Base-by-base conservation (phyloP, 345 rosid genomes). In the Mercurialis annua region DNA sequence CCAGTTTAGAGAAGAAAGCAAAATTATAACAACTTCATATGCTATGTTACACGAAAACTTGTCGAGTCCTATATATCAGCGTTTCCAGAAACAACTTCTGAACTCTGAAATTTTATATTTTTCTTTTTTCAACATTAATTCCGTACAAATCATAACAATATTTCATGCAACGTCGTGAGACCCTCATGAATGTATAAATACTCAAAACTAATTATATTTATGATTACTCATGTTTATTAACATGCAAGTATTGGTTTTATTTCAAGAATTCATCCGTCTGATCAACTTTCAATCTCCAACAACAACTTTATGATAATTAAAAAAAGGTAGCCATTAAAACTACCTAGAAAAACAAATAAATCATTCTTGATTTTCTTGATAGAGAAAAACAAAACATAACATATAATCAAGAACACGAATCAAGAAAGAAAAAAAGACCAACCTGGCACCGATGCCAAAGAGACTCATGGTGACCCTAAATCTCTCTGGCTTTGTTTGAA, bases 371-470 rank as follows among this genome's bases (percentile, higher is more conserved):
- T n/a, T n/a, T n/a, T n/a, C n/a, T n/a, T n/a, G n/a, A n/a, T n/a
- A n/a, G n/a, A n/a, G n/a, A n/a, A n/a, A 52, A 52, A 24, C 4
- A 40, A 40, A 40, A 40, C 44, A 40, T 7, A 24, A 26, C 15
- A 4, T 5, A 54, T n/a, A 11, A 47, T 18, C n/a, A 5, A n/a
- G 2, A 53, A 43, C 30, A 55, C 8, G 20, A 27, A 27, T 9
- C 3, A 23, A 40, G 23, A 11, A n/a, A 66, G 23, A 34, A 2
- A 44, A 23, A 16, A 44, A 38, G 17, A 33, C 6, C 3, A 44
- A 77, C 84, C 84, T 84, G 84, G 70, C 75, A 59, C 84, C 85
- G 33, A 84, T 82, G 75, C 85, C 85, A 62, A 81, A 81, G 67
- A 84, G 84, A 78, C 88, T 84, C 85, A 81, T 84, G 46, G 59